Evolutionary conservation across 2,329 filamentous ascomycete genomes (phyloP).

Genomic region (Hypoxylon sp.): DNA sequence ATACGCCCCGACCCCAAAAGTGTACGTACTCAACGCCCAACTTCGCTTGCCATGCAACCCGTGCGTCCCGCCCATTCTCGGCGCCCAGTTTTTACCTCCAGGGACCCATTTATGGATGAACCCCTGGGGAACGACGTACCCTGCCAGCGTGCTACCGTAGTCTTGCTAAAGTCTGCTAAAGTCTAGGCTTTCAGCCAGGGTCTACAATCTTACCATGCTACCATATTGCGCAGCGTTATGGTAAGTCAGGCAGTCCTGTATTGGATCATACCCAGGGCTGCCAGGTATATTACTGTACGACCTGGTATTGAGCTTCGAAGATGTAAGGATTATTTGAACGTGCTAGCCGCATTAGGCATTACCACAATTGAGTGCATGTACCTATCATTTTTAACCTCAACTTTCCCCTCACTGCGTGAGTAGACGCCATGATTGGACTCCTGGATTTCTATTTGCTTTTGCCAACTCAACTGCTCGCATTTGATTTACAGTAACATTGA

Average conservation of each 20-base stretch:
- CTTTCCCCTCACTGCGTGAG: not conserved
- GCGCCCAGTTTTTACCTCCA: constrained; percentile 21
- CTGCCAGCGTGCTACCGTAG: constrained; percentile 6
- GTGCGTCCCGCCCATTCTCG: constrained; percentile 30
- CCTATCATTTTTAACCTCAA: not conserved
- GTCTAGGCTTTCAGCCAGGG: constrained; percentile 25
- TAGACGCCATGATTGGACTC: not conserved
- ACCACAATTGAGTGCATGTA: not conserved
- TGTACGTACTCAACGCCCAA: constrained; percentile 24
- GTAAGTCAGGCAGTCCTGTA: not conserved
- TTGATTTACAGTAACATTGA: constrained; percentile 7
- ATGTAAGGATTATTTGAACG: not conserved
- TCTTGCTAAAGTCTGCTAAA: constrained; percentile 1
- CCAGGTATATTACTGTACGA: constrained; percentile 18
- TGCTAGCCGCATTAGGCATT: constrained; percentile 9
- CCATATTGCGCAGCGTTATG: constrained; percentile 2
- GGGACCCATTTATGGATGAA: constrained; percentile 31
- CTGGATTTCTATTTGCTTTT: not conserved
- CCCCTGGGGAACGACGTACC: constrained; percentile 27
- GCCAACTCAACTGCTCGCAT: constrained; percentile 3
- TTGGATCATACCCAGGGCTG: constrained; percentile 8
- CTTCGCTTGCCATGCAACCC: constrained; percentile 23
- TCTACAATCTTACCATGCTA: constrained; percentile 9
- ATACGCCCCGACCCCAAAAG: constrained; percentile 11
- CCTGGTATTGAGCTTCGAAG: not conserved